These are phyloP conservation scores for Setaria viridis DNA, from an alignment of 202 grass and related monocot species.

Conservation along the genomic window DNA sequence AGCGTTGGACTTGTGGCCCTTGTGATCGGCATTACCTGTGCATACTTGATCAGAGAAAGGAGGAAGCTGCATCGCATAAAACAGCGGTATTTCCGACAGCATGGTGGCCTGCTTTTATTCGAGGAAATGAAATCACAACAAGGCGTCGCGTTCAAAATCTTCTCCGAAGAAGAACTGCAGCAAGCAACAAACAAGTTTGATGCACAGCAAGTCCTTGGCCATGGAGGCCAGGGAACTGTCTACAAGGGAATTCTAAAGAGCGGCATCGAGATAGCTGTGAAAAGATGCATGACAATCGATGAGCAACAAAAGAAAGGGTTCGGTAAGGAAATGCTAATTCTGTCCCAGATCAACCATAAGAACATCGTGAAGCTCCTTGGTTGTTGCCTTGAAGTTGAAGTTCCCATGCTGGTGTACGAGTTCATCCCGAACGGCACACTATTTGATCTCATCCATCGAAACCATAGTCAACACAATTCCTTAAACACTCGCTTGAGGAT, in stretches of 20 bases:
- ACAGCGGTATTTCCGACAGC: conserved; percentile 44
- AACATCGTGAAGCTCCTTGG: conserved; percentile 57
- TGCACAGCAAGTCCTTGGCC: conserved; percentile 16
- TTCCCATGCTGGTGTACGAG: conserved; percentile 58
- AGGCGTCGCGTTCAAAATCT: conserved; percentile 41
- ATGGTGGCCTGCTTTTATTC: conserved; percentile 31
- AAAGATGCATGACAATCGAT: conserved; percentile 48
- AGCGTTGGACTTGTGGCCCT: conserved; percentile 27
- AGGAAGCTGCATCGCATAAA: conserved; percentile 33
- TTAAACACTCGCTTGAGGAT: conserved; percentile 46
- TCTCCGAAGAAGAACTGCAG: conserved; percentile 43
- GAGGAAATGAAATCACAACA: conserved; percentile 42
- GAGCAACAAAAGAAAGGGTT: conserved; percentile 55
- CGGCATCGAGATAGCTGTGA: conserved; percentile 30
- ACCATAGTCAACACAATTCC: not conserved
- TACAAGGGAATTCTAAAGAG: conserved; percentile 48
- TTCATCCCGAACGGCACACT: conserved; percentile 56
- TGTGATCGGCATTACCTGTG: not conserved
- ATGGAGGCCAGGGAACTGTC: conserved; percentile 51
- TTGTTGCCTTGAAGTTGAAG: conserved; percentile 54
- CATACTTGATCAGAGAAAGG: conserved; percentile 36
- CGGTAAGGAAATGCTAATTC: conserved; percentile 57
- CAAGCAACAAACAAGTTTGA: conserved; percentile 48
- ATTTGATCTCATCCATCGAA: conserved; percentile 39
- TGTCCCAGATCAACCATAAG: conserved; percentile 51